These are phyloP conservation scores for Penicillium sp. DNA, from an alignment of 2,329 filamentous ascomycete genomes.

Conservation along the genomic window DNA sequence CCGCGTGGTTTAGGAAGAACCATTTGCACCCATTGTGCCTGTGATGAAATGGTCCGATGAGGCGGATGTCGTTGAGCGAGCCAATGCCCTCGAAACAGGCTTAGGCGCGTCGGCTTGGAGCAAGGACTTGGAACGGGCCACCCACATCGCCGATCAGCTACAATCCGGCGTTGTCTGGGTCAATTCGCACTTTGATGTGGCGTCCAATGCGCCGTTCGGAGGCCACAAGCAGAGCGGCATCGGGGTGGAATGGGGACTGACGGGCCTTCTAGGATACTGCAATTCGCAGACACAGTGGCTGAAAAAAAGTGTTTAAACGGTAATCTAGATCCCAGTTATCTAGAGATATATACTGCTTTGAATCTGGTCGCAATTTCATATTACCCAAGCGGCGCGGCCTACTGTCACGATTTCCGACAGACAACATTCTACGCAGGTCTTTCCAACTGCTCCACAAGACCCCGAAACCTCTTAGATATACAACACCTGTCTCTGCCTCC, in stretches of 20 bases:
- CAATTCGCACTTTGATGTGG: constrained; percentile 45
- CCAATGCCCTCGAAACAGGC: constrained; percentile 54
- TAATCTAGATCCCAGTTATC: neutral
- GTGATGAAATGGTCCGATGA: constrained; percentile 61
- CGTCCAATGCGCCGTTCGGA: constrained; percentile 43
- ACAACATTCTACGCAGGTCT: too few species aligned
- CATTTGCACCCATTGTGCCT: constrained; percentile 64
- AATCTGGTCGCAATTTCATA: too few species aligned
- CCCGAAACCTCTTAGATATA: too few species aligned
- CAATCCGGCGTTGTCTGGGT: constrained; percentile 61
- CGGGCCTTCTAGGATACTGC: constrained; percentile 42
- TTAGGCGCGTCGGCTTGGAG: constrained; percentile 60
- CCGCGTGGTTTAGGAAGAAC: constrained; percentile 57
- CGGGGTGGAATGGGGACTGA: constrained; percentile 48
- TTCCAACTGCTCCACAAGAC: too few species aligned
- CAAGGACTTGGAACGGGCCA: constrained; percentile 51
- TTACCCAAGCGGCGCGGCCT: too few species aligned
- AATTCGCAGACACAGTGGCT: constrained; percentile 38
- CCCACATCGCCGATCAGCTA: constrained; percentile 53
- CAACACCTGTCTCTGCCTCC: too few species aligned
- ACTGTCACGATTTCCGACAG: too few species aligned
- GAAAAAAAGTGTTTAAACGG: constrained; percentile 19
- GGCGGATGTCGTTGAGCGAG: constrained; percentile 56
- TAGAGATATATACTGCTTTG: neutral
- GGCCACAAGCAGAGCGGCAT: constrained; percentile 55